Conservation (phyloP, 192 early-diverging fungal genomes). For the Rhizophlyctis rosea region DNA sequence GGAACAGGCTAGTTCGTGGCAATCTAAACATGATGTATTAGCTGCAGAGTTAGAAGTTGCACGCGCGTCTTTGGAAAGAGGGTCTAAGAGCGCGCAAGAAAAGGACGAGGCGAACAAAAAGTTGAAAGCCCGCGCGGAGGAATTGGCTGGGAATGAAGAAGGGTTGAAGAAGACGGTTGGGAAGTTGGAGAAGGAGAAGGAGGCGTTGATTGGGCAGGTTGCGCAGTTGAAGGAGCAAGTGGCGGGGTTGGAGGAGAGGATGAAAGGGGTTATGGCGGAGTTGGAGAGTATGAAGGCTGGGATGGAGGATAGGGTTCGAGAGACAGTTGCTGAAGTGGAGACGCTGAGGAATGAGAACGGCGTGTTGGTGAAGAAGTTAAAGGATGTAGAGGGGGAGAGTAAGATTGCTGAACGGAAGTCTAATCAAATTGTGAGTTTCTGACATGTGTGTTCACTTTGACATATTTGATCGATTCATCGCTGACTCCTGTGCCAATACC, state of each 20-base stretch:
- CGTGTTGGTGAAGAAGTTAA: constrained; percentile 27
- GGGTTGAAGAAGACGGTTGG: constrained; percentile 26
- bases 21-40: constrained; percentile 29
- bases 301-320: constrained; percentile 8
- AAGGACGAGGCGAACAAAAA: constrained; percentile 51
- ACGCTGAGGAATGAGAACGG: constrained; percentile 32
- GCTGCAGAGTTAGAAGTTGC: constrained; percentile 43
- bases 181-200: constrained; percentile 46
- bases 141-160: constrained; percentile 33
- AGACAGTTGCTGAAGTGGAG: constrained; percentile 12
- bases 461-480: background rate
- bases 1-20: constrained; percentile 24
- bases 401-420: constrained; percentile 41
- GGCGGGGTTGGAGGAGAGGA: constrained; percentile 17
- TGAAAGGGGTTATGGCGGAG: constrained; percentile 12
- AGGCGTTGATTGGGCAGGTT: constrained; percentile 18
- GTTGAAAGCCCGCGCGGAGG: constrained; percentile 39
- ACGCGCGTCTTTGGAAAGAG: constrained; percentile 33
- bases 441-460: background rate
- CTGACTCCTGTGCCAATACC: background rate
- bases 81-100: constrained; percentile 37
- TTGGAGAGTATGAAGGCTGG: constrained; percentile 11
- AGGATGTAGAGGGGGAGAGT: constrained; percentile 41
- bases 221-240: constrained; percentile 23
- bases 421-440: constrained; percentile 40